Evolutionary conservation across 2,329 filamentous ascomycete species (phyloP), one percentile per base, ranked within the genome.

Genomic region (Colletotrichum tamarilloi): DNA sequence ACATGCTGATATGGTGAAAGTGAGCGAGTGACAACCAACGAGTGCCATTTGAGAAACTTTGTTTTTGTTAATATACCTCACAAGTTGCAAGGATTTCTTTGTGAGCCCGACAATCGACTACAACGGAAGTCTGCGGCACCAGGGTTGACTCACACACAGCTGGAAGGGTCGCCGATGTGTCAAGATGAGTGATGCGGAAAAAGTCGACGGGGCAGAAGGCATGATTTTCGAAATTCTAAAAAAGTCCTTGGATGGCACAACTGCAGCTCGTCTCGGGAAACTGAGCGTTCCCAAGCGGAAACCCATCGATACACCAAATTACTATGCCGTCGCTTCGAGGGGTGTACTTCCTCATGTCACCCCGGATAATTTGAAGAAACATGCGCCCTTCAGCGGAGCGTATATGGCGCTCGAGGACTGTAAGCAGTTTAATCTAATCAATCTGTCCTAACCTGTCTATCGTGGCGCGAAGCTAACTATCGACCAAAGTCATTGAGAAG

Each of bases 361-460:
- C 3, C 95, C 95, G 52, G 97, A 99, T 85, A 93, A 93, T 74
- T 86, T 97, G 76, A 81, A 84, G 53, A 92, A 90, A 68, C 87
- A 93, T 78, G 91, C 92, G 1, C 81, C 88, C 5, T 86, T 97
- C 72, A 85, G 86, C 32, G 93, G 93, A 30, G 87, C 94, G 3
- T 97, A 97, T 80, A 86, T 97, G 78, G 94, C 93, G 0, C 85
- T 98, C 32, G 97, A 99, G 86, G 97, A 99, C 82, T 98, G 97
- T 98, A 87, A 83, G 93, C 83, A 3, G 6, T 63, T 8, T 16
- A 4, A n/a, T 63, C 11, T 16, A 4, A n/a, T 24, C 16, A 30
- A 5, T 82, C 32, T 49, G 24, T 8, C 16, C 14, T 7, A 19
- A 42, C 16, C 3, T 42, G 16, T 19, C 5, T 19, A 14, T 42